Conservation (phyloP, 192 early-diverging fungal species). For the Spizellomyces punctatus region DNA sequence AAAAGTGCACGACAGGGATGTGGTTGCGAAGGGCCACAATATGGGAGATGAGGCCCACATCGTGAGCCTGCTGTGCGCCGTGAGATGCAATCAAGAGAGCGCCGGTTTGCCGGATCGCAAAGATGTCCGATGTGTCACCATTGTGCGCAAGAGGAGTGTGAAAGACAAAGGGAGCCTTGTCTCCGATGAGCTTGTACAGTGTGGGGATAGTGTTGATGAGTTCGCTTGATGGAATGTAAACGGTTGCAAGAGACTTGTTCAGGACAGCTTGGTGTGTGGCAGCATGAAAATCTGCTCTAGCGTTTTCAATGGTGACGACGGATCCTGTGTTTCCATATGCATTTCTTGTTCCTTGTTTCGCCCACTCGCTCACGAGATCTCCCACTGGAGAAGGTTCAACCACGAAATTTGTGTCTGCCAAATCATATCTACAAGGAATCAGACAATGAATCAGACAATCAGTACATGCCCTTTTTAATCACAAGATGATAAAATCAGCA, state of each 20-base stretch:
- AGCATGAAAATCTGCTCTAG: conserved; percentile 19
- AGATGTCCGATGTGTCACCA: conserved; percentile 53
- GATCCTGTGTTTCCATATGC: conserved; percentile 3
- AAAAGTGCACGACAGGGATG: conserved; percentile 75
- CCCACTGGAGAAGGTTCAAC: not conserved
- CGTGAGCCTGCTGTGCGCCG: conserved; percentile 80
- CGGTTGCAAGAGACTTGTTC: conserved; percentile 1
- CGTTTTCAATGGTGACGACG: conserved; percentile 16
- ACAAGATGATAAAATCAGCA: not conserved
- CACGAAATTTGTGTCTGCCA: conserved; percentile 12
- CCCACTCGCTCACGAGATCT: conserved; percentile 23
- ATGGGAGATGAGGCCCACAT: conserved; percentile 78
- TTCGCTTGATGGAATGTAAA: conserved; percentile 23
- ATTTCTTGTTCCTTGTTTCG: conserved; percentile 10
- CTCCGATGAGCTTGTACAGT: conserved; percentile 40
- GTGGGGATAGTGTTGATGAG: conserved; percentile 38
- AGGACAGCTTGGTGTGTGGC: conserved; percentile 6
- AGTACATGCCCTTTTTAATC: too few species aligned
- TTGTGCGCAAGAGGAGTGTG: conserved; percentile 52
- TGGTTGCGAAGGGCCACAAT: conserved; percentile 52
- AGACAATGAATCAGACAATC: too few species aligned
- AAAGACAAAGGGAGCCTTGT: conserved; percentile 54
- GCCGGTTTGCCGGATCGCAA: conserved; percentile 76
- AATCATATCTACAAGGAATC: conserved; percentile 16
- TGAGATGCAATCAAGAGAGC: conserved; percentile 72